These are phyloP conservation scores for Camelina laxa DNA, from an alignment of 345 rosid species.

Conservation along the genomic window DNA sequence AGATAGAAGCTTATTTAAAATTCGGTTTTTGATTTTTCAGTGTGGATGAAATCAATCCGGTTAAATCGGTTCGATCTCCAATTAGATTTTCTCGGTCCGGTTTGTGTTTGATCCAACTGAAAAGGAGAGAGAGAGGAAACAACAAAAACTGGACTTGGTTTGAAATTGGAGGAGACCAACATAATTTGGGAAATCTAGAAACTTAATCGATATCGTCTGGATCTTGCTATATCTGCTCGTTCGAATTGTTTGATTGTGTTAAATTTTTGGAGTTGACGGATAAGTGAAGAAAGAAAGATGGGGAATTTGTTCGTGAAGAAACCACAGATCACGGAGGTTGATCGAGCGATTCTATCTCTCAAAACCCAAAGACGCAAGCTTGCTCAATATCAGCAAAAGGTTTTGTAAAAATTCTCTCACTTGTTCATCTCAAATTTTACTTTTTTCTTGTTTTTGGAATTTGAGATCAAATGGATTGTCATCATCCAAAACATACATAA, in stretches of 20 bases:
- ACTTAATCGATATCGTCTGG: neutral
- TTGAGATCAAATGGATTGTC: constrained; percentile 11
- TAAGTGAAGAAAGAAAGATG: constrained; percentile 44
- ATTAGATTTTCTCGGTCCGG: constrained; percentile 11
- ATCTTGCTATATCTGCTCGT: neutral
- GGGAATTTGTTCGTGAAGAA: constrained; percentile 96
- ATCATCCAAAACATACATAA: too few species aligned
- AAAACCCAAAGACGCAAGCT: constrained; percentile 98
- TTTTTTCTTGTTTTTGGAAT: neutral
- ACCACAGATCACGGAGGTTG: constrained; percentile 95
- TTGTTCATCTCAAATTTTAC: neutral
- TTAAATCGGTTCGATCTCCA: constrained; percentile 12
- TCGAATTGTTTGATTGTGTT: neutral
- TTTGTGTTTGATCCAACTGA: constrained; percentile 16
- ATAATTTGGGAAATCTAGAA: constrained; percentile 5
- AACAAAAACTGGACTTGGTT: constrained; percentile 12
- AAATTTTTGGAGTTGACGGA: neutral
- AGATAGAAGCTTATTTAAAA: too few species aligned
- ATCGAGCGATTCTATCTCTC: constrained; percentile 93
- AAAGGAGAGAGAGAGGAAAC: neutral
- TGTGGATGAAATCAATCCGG: neutral
- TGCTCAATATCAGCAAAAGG: constrained; percentile 86
- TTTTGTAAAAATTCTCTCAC: constrained; percentile 45
- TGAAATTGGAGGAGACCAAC: constrained; percentile 15
- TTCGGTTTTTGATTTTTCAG: neutral